Base-by-base conservation (phyloP, 225 moss, liverwort and hornwort genomes). In the Neckera pumila region DNA sequence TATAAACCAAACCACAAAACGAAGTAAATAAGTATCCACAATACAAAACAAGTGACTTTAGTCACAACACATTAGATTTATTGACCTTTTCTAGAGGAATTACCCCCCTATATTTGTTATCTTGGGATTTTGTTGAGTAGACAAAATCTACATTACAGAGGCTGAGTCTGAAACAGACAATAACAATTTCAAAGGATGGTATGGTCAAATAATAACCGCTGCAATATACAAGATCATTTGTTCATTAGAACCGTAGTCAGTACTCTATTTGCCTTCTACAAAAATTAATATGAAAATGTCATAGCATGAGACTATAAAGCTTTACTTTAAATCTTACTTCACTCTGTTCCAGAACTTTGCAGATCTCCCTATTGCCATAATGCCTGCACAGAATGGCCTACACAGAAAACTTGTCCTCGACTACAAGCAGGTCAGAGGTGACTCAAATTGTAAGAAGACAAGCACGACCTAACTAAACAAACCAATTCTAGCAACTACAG, bases 351-450 rank as follows among this genome's bases (percentile, higher is more conserved):
- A 97, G 91, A 34, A 95, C 82, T 59, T 92, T 91, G 90, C 94
- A 95, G 51, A 96, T 90, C 81, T 95, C 96, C 87, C 86, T 67
- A 43, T 95, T 96, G 62, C 81, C 89, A 83, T 95, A 96, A 85
- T 64, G 64, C 64, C 15, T 30, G 17, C 8, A 7, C 16, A n/a
- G 33, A 33, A 85, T 63, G 96, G 96, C n/a, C 94, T 94, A 85
- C 82, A 84, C 38, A 84, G 25, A 58, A 83, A 87, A 81, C 74
- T 66, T 56, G 81, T 73, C 70, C 70, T 87, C 80, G 21, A 81
- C 47, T 69, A 59, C 33, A 57, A 76, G 54, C 43, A 86, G 65
- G 82, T 86, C 34, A 86, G 69, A 77, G 38, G 85, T 51, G 36
- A 71, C 62, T 89, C 25, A 40, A 77, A 56, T 17, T 69, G 65